These are phyloP conservation scores for Aspergillus calidoustus DNA, from an alignment of 2,329 filamentous ascomycete genomes.

Conservation along the genomic window DNA sequence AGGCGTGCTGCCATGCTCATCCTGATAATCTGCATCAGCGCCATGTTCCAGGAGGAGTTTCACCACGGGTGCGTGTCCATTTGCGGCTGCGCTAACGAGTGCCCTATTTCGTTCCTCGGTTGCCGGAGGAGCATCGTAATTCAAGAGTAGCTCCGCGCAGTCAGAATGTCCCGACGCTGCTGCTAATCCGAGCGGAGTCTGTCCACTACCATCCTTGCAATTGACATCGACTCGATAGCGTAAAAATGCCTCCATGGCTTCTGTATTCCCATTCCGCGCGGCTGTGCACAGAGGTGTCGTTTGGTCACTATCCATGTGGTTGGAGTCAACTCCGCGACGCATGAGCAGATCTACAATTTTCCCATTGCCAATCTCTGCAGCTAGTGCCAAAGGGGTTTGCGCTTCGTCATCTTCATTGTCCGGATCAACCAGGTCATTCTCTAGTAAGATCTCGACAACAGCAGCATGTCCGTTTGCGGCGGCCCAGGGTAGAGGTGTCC, in stretches of 20 bases:
- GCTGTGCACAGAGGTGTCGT: neutral
- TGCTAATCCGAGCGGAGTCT: neutral
- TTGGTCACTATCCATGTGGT: neutral
- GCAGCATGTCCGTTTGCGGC: slow-evolving; percentile 1
- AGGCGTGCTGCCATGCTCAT: neutral
- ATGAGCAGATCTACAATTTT: neutral
- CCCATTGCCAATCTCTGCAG: neutral
- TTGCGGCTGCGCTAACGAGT: neutral
- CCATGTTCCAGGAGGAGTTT: slow-evolving; percentile 5
- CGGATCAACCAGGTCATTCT: slow-evolving; percentile 1
- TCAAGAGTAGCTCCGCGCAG: neutral
- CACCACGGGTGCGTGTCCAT: slow-evolving; percentile 2
- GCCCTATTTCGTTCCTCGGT: neutral
- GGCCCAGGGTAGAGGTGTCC: slow-evolving; percentile 5
- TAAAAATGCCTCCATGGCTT: neutral
- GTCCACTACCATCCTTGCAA: neutral
- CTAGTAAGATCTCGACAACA: neutral
- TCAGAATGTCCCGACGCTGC: neutral
- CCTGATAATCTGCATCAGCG: neutral
- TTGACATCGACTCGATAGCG: neutral
- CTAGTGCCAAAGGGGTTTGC: slow-evolving; percentile 1
- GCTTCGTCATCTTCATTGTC: slow-evolving; percentile 1
- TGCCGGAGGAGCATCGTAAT: neutral
- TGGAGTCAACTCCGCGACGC: neutral
- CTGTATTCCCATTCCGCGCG: neutral